Conservation (phyloP, 2,329 filamentous ascomycete genomes). For the Aspergillus nomiae region DNA sequence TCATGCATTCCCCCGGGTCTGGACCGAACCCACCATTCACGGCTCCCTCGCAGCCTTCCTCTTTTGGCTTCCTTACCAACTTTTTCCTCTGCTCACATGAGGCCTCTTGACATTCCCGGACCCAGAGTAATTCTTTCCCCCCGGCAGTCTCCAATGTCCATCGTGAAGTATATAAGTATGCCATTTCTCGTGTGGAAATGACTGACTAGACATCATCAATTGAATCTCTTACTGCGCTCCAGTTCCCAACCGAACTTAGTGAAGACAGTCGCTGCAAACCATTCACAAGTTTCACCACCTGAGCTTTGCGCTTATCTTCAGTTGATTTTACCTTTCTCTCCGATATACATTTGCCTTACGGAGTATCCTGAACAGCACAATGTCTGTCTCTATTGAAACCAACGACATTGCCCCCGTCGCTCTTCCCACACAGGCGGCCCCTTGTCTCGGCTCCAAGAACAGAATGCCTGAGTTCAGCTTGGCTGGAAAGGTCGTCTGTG, state of each 20-base stretch:
- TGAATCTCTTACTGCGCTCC: background rate
- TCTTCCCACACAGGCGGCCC: slow-evolving; percentile 28
- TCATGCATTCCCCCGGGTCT: slow-evolving; percentile 5
- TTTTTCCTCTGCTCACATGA: slow-evolving; percentile 25
- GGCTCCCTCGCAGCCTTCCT: slow-evolving; percentile 6
- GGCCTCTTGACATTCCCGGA: slow-evolving; percentile 13
- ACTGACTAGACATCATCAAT: slow-evolving; percentile 10
- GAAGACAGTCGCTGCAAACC: background rate
- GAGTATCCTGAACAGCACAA: slow-evolving; percentile 14
- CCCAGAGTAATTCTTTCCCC: slow-evolving; percentile 5
- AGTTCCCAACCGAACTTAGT: background rate
- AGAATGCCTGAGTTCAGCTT: slow-evolving; percentile 74
- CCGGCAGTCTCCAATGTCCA: slow-evolving; percentile 1
- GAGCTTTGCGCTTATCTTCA: background rate
- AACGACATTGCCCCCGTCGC: slow-evolving; percentile 28
- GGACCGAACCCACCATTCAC: slow-evolving; percentile 10
- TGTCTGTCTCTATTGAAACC: slow-evolving; percentile 39
- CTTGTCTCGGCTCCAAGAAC: slow-evolving; percentile 34
- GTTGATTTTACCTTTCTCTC: background rate
- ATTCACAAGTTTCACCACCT: background rate
- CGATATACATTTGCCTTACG: background rate
- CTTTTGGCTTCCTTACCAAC: slow-evolving; percentile 11
- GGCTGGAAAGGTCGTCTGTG: slow-evolving; percentile 67
- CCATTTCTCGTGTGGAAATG: slow-evolving; percentile 5
- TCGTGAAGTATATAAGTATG: slow-evolving; percentile 22